Evolutionary conservation across 192 early-diverging fungal genomes (phyloP), one percentile per base, ranked within the genome.

Genomic region (Gigaspora rosea): DNA sequence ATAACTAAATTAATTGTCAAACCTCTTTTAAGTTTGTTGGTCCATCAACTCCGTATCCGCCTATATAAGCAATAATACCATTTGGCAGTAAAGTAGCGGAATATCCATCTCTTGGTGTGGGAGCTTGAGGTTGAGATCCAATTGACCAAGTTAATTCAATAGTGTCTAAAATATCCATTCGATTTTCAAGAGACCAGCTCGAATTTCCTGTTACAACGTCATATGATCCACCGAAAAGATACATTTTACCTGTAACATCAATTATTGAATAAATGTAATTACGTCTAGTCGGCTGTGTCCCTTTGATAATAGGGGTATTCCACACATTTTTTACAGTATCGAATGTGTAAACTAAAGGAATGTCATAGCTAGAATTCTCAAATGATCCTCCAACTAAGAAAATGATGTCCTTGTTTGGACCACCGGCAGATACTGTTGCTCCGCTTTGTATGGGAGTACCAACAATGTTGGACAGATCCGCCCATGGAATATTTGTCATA

Each of bases 181-280:
- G 7, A 46, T 46, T 46, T 41, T 41, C 33, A 8, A 65, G 3
- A 18, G 10, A 0, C 33, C 6, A 1, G 7, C 41, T 7, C 8
- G 3, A 16, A 20, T 10, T 2, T 4, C 35, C 36, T n/a, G 35
- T 35, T 2, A 2, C 4, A 13, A 5, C 0, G 46, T n/a, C 16
- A 41, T 27, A 4, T 5, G 15, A 32, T 8, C 64, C 64, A 47
- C 64, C 64, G 36, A 65, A 65, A 10, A 65, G 1, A 46, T 65
- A 65, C 27, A 65, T 65, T 65, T 46, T 65, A n/a, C 64, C 64
- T 36, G 33, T 47, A 8, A 5, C 16, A 65, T 65, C 64, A 41
- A 35, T n/a, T 4, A 41, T 33, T 8, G 36, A 16, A 18, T 46
- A 11, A 18, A 35, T 18, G 13, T 41, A 27, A 41, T 16, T n/a